Evolutionary conservation across 257 asterid species (phyloP), one percentile per base, ranked within the genome.

Genomic region (Solanum phureja): DNA sequence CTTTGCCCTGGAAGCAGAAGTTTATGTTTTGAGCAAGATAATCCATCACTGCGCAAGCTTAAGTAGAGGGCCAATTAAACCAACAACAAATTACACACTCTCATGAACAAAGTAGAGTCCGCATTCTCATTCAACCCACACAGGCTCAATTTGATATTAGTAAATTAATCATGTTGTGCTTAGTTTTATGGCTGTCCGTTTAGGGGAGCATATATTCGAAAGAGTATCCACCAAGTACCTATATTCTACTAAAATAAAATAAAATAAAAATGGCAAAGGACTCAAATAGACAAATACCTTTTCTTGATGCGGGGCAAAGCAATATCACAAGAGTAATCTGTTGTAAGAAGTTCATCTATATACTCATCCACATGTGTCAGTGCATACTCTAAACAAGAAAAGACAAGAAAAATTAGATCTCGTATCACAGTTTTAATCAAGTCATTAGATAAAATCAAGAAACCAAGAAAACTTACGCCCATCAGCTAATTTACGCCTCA

Each of bases 281-380:
- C 16, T 10, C 29, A 73, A 29, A 42, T 8, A 42, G 46, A 24
- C 69, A 74, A 2, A 73, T 90, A 95, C 99, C 99, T 94, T 88
- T 95, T 95, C 91, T 96, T 97, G 24, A 97, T 93, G 76, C 98
- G 94, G 3, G 99, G 99, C 87, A 97, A 87, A 8, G 98, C 98
- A 68, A 95, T 93, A 89, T 97, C 98, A 52, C 99, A 96, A 40
- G 98, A 95, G 89, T 97, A 97, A 91, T 96, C 99, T 89, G 81
- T 94, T 3, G 98, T 95, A 88, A 96, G 84, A 86, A 97, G 98
- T 85, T 97, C 98, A 66, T 96, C 99, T 83, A 97, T 91, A 89
- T 88, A 92, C 93, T 94, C 98, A 87, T 97, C 99, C 88, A 95
- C 99, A 87, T 94, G 99, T 4, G 98, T 96, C 92, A 97, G 89